Evolutionary conservation across 257 asterid genomes (phyloP), one percentile per base, ranked within the genome.

Genomic region (Solanum megistacrolobum): DNA sequence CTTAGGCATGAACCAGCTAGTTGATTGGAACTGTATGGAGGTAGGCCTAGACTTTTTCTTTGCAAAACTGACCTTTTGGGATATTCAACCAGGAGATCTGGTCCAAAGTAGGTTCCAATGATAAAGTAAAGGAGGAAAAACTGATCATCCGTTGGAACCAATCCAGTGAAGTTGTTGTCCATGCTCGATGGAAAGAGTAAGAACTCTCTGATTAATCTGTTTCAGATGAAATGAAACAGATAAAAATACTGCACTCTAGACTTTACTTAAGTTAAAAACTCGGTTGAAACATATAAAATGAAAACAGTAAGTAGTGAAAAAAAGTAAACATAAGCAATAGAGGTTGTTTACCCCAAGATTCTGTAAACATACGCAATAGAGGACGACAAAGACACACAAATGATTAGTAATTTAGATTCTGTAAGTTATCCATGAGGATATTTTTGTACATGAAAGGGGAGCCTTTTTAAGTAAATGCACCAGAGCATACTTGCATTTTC

Each of bases 61-160:
- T 94, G 95, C 60, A 93, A 88, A 58, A 91, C 90, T 6, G 98
- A 91, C 79, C 90, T 94, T 13, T 3, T 89, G 82, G 91, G 92
- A 18, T 81, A 78, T 86, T 84, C 92, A 18, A 69, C 88, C 81
- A 86, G 93, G 66, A 95, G 93, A 90, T 94, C 88, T 27, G 98
- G 98, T 86, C 88, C 98, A 87, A 95, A 93, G 83, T 92, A 95
- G 89, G 92, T 58, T 27, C 98, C 98, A 88, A 90, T 88, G 86
- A 93, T 91, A 83, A 92, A 86, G 90, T 88, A 86, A 74, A 95
- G 91, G 86, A 95, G 92, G 89, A 93, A 93, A 90, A 90, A 83
- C 91, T 95, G 95, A 92, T 94, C 94, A 29, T 89, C 94, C 36
- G 96, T 93, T 43, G 93, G 90, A 27, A 84, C 86, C 35, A 55